Evolutionary conservation across 345 rosid species (phyloP).

Genomic region (Hirschfeldia incana): DNA sequence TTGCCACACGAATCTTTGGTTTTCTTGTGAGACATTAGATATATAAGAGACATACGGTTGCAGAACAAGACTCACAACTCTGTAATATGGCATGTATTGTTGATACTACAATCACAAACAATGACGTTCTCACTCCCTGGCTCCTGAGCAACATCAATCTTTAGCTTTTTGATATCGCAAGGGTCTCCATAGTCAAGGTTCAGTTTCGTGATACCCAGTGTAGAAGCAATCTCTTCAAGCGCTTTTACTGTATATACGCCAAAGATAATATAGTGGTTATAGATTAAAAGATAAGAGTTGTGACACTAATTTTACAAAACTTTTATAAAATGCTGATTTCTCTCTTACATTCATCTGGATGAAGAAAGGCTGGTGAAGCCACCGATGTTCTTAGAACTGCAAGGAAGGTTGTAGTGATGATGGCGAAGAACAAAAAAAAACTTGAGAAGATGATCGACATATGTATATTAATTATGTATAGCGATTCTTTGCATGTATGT

Average conservation of each 20-base stretch:
- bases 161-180: constrained; percentile 7
- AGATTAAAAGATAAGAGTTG: not conserved
- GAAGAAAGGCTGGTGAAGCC: not conserved
- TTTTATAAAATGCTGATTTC: not conserved
- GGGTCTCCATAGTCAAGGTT: constrained; percentile 18
- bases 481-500: not conserved
- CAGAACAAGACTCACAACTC: constrained; percentile 13
- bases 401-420: not conserved
- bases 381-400: not conserved
- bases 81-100: constrained; percentile 32
- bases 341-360: constrained; percentile 1
- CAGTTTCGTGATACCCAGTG: constrained; percentile 18
- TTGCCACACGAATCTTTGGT: not conserved
- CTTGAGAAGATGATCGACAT: not conserved
- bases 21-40: not conserved
- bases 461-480: not conserved
- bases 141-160: not conserved
- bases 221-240: constrained; percentile 22
- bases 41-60: not conserved
- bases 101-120: constrained; percentile 4
- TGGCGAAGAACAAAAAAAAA: not conserved
- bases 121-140: not conserved
- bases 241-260: constrained; percentile 1
- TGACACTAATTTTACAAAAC: not conserved
- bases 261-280: not conserved